Base-by-base conservation (phyloP, 352 stramenopile genomes). In the Globisporangium splendens region DNA sequence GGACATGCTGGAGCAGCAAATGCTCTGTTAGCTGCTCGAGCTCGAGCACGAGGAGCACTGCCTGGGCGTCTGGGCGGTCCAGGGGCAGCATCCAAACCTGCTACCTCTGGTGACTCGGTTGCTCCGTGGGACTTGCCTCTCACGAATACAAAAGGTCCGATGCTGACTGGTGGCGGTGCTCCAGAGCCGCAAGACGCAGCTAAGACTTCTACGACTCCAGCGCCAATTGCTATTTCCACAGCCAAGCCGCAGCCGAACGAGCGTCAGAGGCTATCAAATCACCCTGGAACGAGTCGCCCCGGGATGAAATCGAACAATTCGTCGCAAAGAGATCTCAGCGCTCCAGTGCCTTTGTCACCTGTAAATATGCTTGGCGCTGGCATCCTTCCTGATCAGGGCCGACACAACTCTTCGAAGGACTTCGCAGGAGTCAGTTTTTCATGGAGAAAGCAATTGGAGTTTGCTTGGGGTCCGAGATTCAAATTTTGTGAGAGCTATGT, bases 61-160 rank as follows among this genome's bases (percentile, higher is more conserved):
- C 70, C 73, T 8, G 69, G 74, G 14, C 73, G 81, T 22, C 59
- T 76, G 17, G 73, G 83, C 17, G 79, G 75, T 0, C 75, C 79
- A 31, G 78, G 77, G 17, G 41, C 54, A 10, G 78, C 17, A 48
- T 69, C 56, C 43, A 70, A 63, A 52, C 28, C 72, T 39, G 28
- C 47, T 3, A 56, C 61, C n/a, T 50, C 42, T n/a, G 67, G 52
- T 15, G 78, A 89, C 1, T 75, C 53, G 3, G 70, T 93, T 24
- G 83, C 83, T 18, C 83, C 83, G 31, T 93, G 83, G 83, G 83
- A 93, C 63, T 60, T 93, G 6, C 83, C 83, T 7, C 65, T 93
- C 3, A 77, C 72, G 0, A 81, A 73, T 41, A 64, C 62, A 0
- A 81, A 73, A 44, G 61, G 46, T 21, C 66, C 65, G 6, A 39